A percentile compares a stretch with the other conserved stretches of the same genome.
Evolutionary conservation across 805 yeast genomes (phyloP).

Genomic region (Starmerella bombi): DNA sequence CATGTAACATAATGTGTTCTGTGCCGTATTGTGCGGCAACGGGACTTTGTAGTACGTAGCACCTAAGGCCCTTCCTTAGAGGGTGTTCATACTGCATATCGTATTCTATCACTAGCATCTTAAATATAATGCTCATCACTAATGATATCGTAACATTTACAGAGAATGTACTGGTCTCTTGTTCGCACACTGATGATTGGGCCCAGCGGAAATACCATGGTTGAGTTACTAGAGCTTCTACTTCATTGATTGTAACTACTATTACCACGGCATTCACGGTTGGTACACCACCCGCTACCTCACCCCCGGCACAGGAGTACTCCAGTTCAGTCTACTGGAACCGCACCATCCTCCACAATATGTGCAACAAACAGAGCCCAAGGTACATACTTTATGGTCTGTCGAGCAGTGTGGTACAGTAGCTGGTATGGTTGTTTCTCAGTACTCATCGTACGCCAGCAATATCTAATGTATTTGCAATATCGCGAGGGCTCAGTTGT

Average conservation of each 20-base stretch:
- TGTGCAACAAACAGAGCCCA: slow-evolving; percentile 2
- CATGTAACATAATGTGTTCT: no score
- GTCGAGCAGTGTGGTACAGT: slow-evolving; percentile 8
- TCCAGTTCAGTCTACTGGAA: not conserved
- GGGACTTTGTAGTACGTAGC: no score
- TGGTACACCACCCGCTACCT: slow-evolving; percentile 1
- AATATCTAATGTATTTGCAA: slow-evolving; percentile 5
- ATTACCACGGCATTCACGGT: slow-evolving; percentile 6
- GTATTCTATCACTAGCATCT: no score
- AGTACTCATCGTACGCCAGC: slow-evolving; percentile 2
- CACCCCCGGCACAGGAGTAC: not conserved
- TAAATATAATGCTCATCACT: no score
- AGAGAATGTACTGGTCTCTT: no score
- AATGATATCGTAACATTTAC: no score
- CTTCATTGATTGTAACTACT: not conserved
- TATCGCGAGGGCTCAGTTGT: not conserved
- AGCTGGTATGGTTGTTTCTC: slow-evolving; percentile 3
- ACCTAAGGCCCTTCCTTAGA: no score
- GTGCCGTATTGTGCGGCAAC: no score
- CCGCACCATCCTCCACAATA: not conserved
- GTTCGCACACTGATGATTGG: no score
- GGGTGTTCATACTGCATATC: no score
- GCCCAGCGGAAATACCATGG: no score
- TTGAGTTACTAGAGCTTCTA: no score
- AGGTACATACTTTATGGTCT: slow-evolving; percentile 4